A percentile compares a stretch with the other conserved stretches of the same genome.
Evolutionary conservation across 2,329 filamentous ascomycete species (phyloP).

Genomic region (Parascedosporium putredinis): DNA sequence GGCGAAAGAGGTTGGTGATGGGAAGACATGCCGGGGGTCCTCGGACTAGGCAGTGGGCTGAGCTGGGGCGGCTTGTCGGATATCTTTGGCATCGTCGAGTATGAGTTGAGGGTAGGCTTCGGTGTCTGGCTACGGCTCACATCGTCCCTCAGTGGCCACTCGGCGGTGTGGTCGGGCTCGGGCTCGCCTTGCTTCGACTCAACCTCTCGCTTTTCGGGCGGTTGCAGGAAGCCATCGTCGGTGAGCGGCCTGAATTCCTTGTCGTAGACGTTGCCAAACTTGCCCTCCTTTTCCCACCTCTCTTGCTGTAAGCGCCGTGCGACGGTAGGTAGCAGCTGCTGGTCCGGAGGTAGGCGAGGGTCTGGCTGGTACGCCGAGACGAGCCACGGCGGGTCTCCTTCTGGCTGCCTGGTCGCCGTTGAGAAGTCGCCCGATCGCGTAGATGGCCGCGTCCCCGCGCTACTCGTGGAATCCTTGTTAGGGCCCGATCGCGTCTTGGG

Average conservation of each 20-base stretch:
- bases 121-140: slow-evolving; percentile 23
- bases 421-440: slow-evolving; percentile 51
- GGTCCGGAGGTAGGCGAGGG: slow-evolving; percentile 82
- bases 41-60: slow-evolving; percentile 32
- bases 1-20: slow-evolving; percentile 9
- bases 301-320: slow-evolving; percentile 86
- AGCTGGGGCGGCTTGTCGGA: slow-evolving; percentile 25
- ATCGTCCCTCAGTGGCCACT: slow-evolving; percentile 50
- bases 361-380: slow-evolving; percentile 92
- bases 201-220: slow-evolving; percentile 24
- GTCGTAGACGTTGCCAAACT: slow-evolving; percentile 76
- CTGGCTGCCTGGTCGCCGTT: slow-evolving; percentile 51
- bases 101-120: slow-evolving; percentile 39
- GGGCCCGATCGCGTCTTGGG: slow-evolving; percentile 54
- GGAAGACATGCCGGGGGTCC: slow-evolving; percentile 24
- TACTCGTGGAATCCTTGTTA: slow-evolving; percentile 32
- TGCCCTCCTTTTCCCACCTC: slow-evolving; percentile 88
- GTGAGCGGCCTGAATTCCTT: slow-evolving; percentile 78
- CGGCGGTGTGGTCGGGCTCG: slow-evolving; percentile 15
- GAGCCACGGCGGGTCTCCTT: slow-evolving; percentile 94
- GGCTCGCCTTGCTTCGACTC: slow-evolving; percentile 17
- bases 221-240: slow-evolving; percentile 43
- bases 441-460: slow-evolving; percentile 43
- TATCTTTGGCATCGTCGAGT: slow-evolving; percentile 55
- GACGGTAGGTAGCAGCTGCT: slow-evolving; percentile 91